A percentile compares a stretch with the other conserved stretches of the same genome.
phyloP scores from a whole-genome alignment of 805 yeast species.

The Wickerhamiella kazuoi region DNA sequence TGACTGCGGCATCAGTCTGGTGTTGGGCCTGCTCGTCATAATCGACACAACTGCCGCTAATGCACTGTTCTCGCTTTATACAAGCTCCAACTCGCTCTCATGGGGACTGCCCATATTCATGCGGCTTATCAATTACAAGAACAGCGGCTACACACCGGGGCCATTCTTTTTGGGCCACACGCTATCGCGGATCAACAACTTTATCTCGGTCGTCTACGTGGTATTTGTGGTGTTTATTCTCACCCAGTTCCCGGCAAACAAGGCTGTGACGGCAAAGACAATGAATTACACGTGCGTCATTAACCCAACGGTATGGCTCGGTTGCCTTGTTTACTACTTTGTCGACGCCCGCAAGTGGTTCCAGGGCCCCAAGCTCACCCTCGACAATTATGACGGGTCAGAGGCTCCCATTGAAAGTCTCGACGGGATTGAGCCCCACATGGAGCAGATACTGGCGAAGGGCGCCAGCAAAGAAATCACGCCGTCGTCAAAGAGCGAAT shows the following conservation, averaged over 20 bases:
- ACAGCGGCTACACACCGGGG: constrained; percentile 39
- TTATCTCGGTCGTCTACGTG: constrained; percentile 26
- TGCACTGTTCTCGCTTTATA: constrained; percentile 49
- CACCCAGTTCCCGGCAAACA: constrained; percentile 42
- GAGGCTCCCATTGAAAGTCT: constrained; percentile 3
- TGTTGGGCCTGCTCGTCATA: constrained; percentile 40
- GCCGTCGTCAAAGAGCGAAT: no score
- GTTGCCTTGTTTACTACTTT: constrained; percentile 33
- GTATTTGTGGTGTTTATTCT: constrained; percentile 31
- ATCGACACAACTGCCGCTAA: constrained; percentile 43
- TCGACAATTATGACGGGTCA: constrained; percentile 1
- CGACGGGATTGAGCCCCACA: no score
- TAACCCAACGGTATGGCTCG: constrained; percentile 39
- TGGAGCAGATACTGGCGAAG: no score
- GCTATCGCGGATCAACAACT: constrained; percentile 27
- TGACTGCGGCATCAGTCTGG: constrained; percentile 31
- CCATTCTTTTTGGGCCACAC: constrained; percentile 37
- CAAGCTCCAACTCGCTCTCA: constrained; percentile 45
- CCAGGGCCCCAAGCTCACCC: constrained; percentile 32
- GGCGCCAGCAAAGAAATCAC: no score
- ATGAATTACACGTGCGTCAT: constrained; percentile 56
- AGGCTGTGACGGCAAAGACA: constrained; percentile 39
- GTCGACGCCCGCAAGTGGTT: constrained; percentile 42
- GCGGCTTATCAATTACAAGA: constrained; percentile 30
- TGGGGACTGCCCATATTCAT: constrained; percentile 45